Evolutionary conservation across 495 filamentous ascomycete genomes (phyloP), one percentile per base, ranked within the genome.

Genomic region (Chaetomium cochliodes): DNA sequence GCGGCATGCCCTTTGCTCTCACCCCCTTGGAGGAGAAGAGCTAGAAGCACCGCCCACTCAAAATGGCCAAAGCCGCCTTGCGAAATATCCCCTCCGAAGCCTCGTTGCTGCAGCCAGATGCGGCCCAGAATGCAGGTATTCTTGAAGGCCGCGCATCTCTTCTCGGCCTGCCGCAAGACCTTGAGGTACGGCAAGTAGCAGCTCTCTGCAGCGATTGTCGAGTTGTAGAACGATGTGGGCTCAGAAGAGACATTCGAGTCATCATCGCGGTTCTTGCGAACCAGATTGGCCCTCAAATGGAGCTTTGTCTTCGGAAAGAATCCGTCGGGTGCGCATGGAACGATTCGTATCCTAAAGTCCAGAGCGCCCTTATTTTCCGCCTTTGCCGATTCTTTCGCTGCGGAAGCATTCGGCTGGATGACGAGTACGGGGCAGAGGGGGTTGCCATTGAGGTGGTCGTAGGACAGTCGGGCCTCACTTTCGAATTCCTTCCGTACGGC

Each of bases 61-160:
- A 97, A 96, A 64, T 91, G 85, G 20, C 94, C 94, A 74, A 98
- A 97, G 1, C 96, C 94, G 28, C 93, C 93, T n/a, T 81, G 77
- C 25, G 82, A 78, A 13, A 93, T 77, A 52, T 79, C 73, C 15
- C 88, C 81, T 11, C 80, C 81, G 69, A 96, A 89, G 0, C 93
- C 93, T 47, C 93, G 86, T 77, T 98, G 96, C 63, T 85, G 86
- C 39, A 98, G 78, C 94, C 94, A 98, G 53, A 89, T 84, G 52
- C 89, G 86, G 9, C 93, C 94, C 49, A 98, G 80, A 22, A 94
- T 81, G 71, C 91, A 96, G 12, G 91, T 90, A 70, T 96, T 90
- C 65, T 81, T 84, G 76, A 92, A 97, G 2, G 85, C 84, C 23
- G 84, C 77, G 67, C 89, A 92, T 58, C 84, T 82, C 61, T 83